Conservation (phyloP, 208 protist genomes). For the Sergeia podlipaevii region DNA sequence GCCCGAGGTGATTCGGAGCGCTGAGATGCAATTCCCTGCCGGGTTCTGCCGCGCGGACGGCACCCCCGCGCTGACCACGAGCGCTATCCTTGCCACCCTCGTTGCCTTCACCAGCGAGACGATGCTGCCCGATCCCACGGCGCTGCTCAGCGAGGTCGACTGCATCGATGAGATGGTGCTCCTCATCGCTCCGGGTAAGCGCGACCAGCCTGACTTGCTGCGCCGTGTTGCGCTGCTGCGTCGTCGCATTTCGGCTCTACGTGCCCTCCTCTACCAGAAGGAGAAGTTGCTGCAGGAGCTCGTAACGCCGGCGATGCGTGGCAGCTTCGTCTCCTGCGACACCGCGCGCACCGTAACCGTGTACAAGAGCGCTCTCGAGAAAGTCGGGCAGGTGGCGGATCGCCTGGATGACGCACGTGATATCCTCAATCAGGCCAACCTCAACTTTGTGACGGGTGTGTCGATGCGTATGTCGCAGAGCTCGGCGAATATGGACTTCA, state of each 20-base stretch:
- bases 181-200: slow-evolving; percentile 70
- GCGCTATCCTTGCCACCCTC: slow-evolving; percentile 39
- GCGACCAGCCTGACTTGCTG: slow-evolving; percentile 81
- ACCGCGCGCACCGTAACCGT: slow-evolving; percentile 19
- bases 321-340: slow-evolving; percentile 47
- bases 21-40: slow-evolving; percentile 21
- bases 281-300: slow-evolving; percentile 72
- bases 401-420: slow-evolving; percentile 78
- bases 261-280: slow-evolving; percentile 62
- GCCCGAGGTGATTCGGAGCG: slow-evolving; percentile 38
- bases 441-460: slow-evolving; percentile 81
- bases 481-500: slow-evolving; percentile 76
- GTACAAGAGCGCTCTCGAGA: slow-evolving; percentile 51
- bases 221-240: slow-evolving; percentile 74
- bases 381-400: slow-evolving; percentile 57
- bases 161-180: slow-evolving; percentile 87
- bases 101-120: slow-evolving; percentile 63
- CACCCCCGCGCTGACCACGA: slow-evolving; percentile 5
- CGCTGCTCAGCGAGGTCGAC: slow-evolving; percentile 76
- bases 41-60: background rate
- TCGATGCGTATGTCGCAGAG: slow-evolving; percentile 87
- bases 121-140: slow-evolving; percentile 59
- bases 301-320: slow-evolving; percentile 64
- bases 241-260: slow-evolving; percentile 60
- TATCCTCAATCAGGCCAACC: slow-evolving; percentile 79